These are phyloP conservation scores for Alternaria sp. DNA, from an alignment of 2,329 filamentous ascomycete genomes.

Conservation along the genomic window DNA sequence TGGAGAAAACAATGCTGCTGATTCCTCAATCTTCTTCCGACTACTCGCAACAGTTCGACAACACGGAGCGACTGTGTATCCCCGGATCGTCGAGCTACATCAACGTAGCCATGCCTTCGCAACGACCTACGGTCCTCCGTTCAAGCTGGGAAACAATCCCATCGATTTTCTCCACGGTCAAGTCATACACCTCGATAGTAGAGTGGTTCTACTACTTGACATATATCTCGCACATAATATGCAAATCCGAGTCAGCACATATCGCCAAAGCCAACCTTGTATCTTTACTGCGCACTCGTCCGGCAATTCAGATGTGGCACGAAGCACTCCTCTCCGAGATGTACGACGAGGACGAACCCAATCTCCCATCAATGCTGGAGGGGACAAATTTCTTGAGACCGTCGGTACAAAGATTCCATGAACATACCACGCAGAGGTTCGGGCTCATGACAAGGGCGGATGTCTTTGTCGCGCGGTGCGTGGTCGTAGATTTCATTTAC, in stretches of 20 bases:
- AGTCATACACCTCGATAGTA: background rate
- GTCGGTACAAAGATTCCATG: background rate
- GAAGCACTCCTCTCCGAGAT: background rate
- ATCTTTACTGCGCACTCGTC: background rate
- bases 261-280: background rate
- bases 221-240: background rate
- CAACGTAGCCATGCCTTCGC: no score
- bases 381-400: background rate
- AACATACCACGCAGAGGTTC: background rate
- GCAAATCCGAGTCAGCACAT: background rate
- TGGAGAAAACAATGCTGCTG: no score
- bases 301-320: background rate
- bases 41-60: background rate
- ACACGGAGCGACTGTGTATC: background rate
- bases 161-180: background rate
- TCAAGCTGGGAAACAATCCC: background rate
- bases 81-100: no score
- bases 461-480: background rate
- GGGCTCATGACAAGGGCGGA: background rate
- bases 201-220: background rate
- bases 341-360: background rate
- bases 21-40: background rate
- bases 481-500: background rate
- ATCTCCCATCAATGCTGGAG: background rate
- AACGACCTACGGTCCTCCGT: background rate